Conservation (phyloP, 306 rosid genomes). For the Trifolium dubium region DNA sequence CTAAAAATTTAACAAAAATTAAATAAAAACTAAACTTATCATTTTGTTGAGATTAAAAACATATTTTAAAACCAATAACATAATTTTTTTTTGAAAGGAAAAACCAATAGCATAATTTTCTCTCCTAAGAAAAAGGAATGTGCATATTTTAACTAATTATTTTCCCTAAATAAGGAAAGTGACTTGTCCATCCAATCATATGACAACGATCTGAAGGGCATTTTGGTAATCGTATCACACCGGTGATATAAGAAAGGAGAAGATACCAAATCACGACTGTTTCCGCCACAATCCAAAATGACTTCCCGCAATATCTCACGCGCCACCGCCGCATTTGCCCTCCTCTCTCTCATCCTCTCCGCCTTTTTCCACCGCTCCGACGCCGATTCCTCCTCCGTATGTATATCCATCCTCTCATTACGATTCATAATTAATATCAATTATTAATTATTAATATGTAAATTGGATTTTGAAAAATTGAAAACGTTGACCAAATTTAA, state of each 20-base stretch:
- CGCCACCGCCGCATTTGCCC: constrained; percentile 45
- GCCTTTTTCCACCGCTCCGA: constrained; percentile 47
- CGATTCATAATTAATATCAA: not conserved
- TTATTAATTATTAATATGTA: too few relatives aligned
- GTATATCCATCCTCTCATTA: constrained; percentile 13
- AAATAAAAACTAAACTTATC: too few relatives aligned
- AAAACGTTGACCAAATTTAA: not conserved
- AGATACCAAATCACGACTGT: not conserved
- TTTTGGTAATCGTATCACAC: not conserved
- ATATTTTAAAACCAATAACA: too few relatives aligned
- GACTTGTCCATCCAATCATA: too few relatives aligned
- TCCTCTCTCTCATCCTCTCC: constrained; percentile 46
- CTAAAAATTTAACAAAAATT: too few relatives aligned
- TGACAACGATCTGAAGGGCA: not conserved
- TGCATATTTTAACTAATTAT: too few relatives aligned
- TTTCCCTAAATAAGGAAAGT: too few relatives aligned
- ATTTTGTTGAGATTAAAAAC: too few relatives aligned
- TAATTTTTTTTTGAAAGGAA: too few relatives aligned
- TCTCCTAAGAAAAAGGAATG: too few relatives aligned
- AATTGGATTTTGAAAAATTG: not conserved
- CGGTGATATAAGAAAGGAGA: not conserved
- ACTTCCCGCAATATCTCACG: constrained; percentile 28
- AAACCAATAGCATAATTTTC: too few relatives aligned
- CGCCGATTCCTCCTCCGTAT: constrained; percentile 49
- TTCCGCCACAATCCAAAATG: constrained; percentile 18